These are phyloP conservation scores for Arbutus unedo DNA, from an alignment of 148 eudicot genomes.

Conservation along the genomic window DNA sequence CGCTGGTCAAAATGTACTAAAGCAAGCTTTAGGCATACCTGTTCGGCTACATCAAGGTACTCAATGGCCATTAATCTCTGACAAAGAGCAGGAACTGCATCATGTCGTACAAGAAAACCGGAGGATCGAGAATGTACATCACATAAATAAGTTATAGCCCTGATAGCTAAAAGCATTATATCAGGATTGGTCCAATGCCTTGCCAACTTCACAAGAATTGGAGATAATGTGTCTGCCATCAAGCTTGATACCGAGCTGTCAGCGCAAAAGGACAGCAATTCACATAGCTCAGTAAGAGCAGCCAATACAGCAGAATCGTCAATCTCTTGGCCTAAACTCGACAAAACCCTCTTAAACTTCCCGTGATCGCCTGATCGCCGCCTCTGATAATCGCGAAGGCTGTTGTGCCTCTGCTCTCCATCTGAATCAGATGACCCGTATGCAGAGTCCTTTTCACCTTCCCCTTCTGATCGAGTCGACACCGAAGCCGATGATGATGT, in stretches of 20 bases:
- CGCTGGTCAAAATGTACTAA: background rate
- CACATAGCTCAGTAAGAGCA: slow-evolving; percentile 82
- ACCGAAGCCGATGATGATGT: slow-evolving; percentile 73
- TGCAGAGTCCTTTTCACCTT: slow-evolving; percentile 65
- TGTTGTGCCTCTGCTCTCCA: slow-evolving; percentile 47
- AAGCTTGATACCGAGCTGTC: slow-evolving; percentile 57
- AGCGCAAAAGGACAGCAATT: slow-evolving; percentile 65
- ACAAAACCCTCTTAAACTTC: slow-evolving; percentile 47
- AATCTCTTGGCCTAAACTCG: slow-evolving; percentile 53
- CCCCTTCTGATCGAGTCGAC: slow-evolving; percentile 73
- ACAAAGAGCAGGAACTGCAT: slow-evolving; percentile 75
- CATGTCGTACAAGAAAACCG: slow-evolving; percentile 61
- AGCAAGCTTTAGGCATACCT: slow-evolving; percentile 43
- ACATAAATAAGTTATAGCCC: slow-evolving; percentile 91
- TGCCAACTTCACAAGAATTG: slow-evolving; percentile 67
- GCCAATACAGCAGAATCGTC: slow-evolving; percentile 61
- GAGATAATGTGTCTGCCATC: slow-evolving; percentile 61
- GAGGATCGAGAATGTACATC: slow-evolving; percentile 70
- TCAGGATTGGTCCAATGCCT: slow-evolving; percentile 64
- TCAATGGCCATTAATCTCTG: slow-evolving; percentile 66
- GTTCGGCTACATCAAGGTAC: slow-evolving; percentile 92
- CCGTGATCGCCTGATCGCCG: slow-evolving; percentile 44
- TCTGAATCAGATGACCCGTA: slow-evolving; percentile 89
- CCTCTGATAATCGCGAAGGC: slow-evolving; percentile 51
- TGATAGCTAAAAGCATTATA: slow-evolving; percentile 76